A percentile compares a stretch with the other conserved stretches of the same genome.
These are phyloP conservation scores for Podaxis sp. DNA, from an alignment of 768 basidiomycete species.

Conservation along the genomic window DNA sequence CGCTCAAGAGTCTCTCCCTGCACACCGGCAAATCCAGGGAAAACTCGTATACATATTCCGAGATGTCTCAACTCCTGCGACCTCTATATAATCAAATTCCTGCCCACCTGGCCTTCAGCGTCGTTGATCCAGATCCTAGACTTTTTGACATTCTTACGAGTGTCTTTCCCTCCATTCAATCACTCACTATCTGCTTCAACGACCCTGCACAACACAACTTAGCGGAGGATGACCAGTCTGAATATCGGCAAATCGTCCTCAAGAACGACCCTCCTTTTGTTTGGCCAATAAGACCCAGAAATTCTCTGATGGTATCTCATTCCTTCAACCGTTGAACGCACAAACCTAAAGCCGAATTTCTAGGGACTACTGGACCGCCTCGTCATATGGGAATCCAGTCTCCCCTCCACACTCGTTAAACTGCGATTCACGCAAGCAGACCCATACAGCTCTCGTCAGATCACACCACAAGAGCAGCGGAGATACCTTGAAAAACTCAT, in stretches of 20 bases:
- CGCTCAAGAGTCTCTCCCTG: slow-evolving; percentile 1
- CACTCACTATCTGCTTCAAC: slow-evolving; percentile 7
- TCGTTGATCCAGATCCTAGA: slow-evolving; percentile 3
- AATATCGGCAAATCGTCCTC: not conserved
- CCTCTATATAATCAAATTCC: slow-evolving; percentile 1
- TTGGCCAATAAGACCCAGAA: slow-evolving; percentile 6
- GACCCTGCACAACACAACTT: not conserved
- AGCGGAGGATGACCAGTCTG: not conserved
- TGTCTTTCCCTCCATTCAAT: slow-evolving; percentile 1
- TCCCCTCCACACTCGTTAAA: slow-evolving; percentile 1
- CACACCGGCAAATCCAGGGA: slow-evolving; percentile 11
- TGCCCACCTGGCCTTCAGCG: slow-evolving; percentile 1
- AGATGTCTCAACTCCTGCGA: slow-evolving; percentile 1
- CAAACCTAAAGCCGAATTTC: not conserved
- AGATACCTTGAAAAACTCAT: not conserved
- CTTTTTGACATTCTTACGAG: slow-evolving; percentile 2
- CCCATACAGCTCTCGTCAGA: slow-evolving; percentile 5
- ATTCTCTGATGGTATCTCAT: slow-evolving; percentile 2
- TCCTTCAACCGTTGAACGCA: not conserved
- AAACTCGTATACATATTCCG: slow-evolving; percentile 1
- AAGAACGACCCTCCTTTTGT: not conserved
- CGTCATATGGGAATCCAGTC: not conserved
- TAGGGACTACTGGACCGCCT: slow-evolving; percentile 12
- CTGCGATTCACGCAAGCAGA: slow-evolving; percentile 9
- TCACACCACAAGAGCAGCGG: slow-evolving; percentile 7